Evolutionary conservation across 768 basidiomycete species (phyloP), one percentile per base, ranked within the genome.

Genomic region (Pleurotus salmoneostramineus): DNA sequence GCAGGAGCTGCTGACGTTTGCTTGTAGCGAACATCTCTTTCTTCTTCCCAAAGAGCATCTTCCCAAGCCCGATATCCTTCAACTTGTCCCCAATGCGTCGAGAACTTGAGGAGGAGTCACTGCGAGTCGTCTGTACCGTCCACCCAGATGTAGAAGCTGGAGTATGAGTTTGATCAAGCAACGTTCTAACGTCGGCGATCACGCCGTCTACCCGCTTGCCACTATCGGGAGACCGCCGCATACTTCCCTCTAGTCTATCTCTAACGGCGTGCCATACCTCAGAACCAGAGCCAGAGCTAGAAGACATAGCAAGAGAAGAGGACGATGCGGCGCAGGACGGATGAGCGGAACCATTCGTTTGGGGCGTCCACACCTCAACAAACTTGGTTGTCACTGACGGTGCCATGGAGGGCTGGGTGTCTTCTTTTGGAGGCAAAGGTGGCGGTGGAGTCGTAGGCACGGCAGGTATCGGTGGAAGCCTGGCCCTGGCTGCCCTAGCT

Each of bases 161-260:
- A 17, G 12, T 45, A 17, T 17, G 44, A 45, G 44, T 17, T 10
- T 17, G 10, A 17, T 5, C 17, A 6, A 45, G 15, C 44, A 45
- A 45, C 6, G 44, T 15, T 17, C 44, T 45, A 15, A 45, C 44
- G n/a, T 40, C 37, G 37, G 37, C n/a, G 37, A 40, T 40, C 44
- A 45, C 44, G 44, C 44, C 44, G 6, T 45, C 44, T 15, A 15
- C n/a, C 6, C 17, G 12, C 10, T 45, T 17, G 15, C 15, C 44
- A 6, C 11, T 6, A 15, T 45, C 15, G 6, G 12, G 36, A 43
- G 52, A 42, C 12, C 17, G 21, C 40, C 31, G 40, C n/a, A 42
- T 27, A n/a, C 50, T 52, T n/a, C 34, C 50, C 34, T 55, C 52
- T 8, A 55, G 32, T 4, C 52, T 40, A 21, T 40, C 52, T 55